Percentiles rank a stretch among this genome's conserved stretches.
These are phyloP conservation scores for Mangifera indica DNA, from an alignment of 345 rosid species.

Conservation along the genomic window DNA sequence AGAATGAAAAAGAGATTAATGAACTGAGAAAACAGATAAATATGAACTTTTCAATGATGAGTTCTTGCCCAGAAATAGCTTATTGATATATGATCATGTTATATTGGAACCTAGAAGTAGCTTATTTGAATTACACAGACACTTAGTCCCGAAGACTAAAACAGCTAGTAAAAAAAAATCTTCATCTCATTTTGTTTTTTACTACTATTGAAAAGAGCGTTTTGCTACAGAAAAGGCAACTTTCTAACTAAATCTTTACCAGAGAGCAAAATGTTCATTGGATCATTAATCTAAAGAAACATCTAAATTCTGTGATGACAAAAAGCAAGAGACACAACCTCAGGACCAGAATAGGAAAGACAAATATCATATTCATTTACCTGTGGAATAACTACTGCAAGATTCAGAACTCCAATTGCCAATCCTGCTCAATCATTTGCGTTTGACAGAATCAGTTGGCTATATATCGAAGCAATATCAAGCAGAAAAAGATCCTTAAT, in stretches of 20 bases:
- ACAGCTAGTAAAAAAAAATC: background rate
- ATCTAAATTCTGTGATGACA: conserved; percentile 4
- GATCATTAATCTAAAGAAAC: background rate
- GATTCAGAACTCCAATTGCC: conserved; percentile 94
- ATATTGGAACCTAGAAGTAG: background rate
- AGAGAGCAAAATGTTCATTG: background rate
- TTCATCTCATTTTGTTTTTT: background rate
- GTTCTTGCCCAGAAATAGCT: no score
- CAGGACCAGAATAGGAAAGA: conserved; percentile 4
- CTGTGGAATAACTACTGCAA: conserved; percentile 94
- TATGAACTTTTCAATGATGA: no score
- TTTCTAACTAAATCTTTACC: background rate
- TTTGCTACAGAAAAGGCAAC: background rate
- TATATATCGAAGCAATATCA: background rate
- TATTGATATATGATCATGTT: background rate
- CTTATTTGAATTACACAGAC: background rate
- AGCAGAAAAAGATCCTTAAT: background rate
- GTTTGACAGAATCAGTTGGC: conserved; percentile 1
- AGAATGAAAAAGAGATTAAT: background rate
- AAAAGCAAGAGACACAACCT: background rate
- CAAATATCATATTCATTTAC: conserved; percentile 27
- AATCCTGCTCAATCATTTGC: conserved; percentile 52
- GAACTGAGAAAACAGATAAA: no score
- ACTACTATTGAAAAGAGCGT: background rate
- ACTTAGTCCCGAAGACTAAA: background rate